Percentiles rank a stretch among this genome's conserved stretches.
Conservation (phyloP, 1,139 yeast species). For the Ogataea hybrid region DNA sequence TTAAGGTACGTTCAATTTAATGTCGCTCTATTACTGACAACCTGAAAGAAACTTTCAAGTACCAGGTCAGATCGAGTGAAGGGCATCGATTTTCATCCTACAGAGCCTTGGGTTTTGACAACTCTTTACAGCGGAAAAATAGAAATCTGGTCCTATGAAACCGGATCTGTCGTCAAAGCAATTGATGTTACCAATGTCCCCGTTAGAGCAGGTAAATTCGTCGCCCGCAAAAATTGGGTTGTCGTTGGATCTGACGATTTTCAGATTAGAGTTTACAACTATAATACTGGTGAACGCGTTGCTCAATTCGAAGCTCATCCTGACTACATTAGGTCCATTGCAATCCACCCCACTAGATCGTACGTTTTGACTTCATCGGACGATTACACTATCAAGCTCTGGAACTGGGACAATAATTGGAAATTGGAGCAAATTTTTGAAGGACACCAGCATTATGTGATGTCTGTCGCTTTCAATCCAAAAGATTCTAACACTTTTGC, state of each 20-base stretch:
- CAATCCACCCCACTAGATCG: constrained; percentile 93
- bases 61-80: constrained; percentile 94
- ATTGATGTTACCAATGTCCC: constrained; percentile 93
- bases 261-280: constrained; percentile 88
- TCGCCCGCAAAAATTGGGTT: constrained; percentile 97
- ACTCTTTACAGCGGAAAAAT: constrained; percentile 83
- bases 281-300: constrained; percentile 92
- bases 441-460: constrained; percentile 95
- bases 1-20: constrained; percentile 28
- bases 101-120: constrained; percentile 94
- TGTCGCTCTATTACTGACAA: not conserved
- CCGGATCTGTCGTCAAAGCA: constrained; percentile 62
- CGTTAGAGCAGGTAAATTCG: constrained; percentile 90
- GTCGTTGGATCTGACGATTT: constrained; percentile 96
- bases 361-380: constrained; percentile 87
- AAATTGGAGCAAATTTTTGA: constrained; percentile 84
- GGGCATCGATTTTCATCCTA: constrained; percentile 96
- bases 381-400: constrained; percentile 85
- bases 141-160: constrained; percentile 93
- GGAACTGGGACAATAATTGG: constrained; percentile 99
- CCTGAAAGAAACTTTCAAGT: constrained; percentile 62
- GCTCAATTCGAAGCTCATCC: constrained; percentile 98
- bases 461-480: constrained; percentile 94
- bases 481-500: constrained; percentile 98
- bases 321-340: constrained; percentile 88